A percentile compares a stretch with the other conserved stretches of the same genome.
Conservation (phyloP, 495 filamentous ascomycete genomes). For the Chaetomium tenue region DNA sequence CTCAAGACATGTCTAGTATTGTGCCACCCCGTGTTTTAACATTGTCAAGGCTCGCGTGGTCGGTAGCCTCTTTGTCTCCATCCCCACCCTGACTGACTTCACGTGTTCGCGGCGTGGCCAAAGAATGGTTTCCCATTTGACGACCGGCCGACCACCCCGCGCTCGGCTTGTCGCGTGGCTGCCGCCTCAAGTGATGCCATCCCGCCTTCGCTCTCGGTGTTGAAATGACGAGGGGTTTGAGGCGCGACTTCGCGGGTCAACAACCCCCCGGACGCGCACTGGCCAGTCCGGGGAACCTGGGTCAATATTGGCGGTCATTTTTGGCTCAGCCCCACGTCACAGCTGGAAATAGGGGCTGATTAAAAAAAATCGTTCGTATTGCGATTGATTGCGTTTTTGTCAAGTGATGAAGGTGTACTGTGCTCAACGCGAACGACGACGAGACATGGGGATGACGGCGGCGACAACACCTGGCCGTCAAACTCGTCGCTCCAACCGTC, state of each 20-base stretch:
- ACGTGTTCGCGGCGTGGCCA: neutral
- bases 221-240: neutral
- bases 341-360: neutral
- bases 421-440: neutral
- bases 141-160: neutral
- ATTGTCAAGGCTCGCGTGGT: neutral
- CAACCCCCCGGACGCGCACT: neutral
- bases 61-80: neutral
- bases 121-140: neutral
- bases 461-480: neutral
- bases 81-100: neutral
- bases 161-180: neutral
- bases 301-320: neutral
- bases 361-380: neutral
- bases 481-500: neutral
- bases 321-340: neutral
- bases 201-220: neutral
- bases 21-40: neutral
- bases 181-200: neutral
- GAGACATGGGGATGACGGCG: neutral
- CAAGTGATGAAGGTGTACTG: neutral
- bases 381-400: neutral
- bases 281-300: slow-evolving; percentile 12
- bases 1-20: neutral
- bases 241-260: slow-evolving; percentile 1